Conservation (phyloP, 164 flowering plant genomes). For the Litsea cubeba region DNA sequence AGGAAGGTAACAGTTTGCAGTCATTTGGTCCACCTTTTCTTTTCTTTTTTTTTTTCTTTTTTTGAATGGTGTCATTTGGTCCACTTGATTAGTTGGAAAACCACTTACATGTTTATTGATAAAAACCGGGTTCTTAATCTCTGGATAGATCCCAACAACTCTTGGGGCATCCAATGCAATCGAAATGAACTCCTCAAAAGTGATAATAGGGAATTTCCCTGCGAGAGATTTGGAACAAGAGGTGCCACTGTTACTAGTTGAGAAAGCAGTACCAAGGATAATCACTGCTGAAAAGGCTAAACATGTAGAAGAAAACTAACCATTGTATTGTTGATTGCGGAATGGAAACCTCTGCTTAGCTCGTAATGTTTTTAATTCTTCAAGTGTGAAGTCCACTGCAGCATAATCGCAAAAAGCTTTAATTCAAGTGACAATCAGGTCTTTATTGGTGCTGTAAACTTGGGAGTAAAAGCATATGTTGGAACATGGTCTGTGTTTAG, state of each 20-base stretch:
- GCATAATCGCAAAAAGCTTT: constrained; percentile 6
- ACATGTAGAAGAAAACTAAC: constrained; percentile 31
- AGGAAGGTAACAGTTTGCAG: too few species aligned
- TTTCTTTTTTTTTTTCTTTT: too few species aligned
- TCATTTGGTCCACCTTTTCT: too few species aligned
- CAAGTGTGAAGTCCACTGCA: constrained; percentile 88
- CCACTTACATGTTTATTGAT: constrained; percentile 85
- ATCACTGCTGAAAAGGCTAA: too few species aligned
- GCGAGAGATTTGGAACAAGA: constrained; percentile 11
- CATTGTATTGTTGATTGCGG: constrained; percentile 88
- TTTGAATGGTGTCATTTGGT: too few species aligned
- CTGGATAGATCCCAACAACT: constrained; percentile 97
- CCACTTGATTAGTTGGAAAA: neutral
- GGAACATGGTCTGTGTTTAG: too few species aligned
- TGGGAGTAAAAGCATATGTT: too few species aligned
- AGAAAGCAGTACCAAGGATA: too few species aligned
- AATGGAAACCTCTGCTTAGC: constrained; percentile 77
- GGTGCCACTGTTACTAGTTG: too few species aligned
- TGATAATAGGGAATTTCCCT: constrained; percentile 81
- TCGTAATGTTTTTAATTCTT: constrained; percentile 64
- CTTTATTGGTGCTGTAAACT: neutral
- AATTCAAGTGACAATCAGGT: neutral
- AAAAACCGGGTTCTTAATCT: constrained; percentile 89
- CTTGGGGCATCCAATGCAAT: constrained; percentile 92
- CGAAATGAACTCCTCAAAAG: constrained; percentile 88